phyloP scores from a whole-genome alignment of 2,329 filamentous ascomycete genomes.

The Phaeosphaeria sp. region DNA sequence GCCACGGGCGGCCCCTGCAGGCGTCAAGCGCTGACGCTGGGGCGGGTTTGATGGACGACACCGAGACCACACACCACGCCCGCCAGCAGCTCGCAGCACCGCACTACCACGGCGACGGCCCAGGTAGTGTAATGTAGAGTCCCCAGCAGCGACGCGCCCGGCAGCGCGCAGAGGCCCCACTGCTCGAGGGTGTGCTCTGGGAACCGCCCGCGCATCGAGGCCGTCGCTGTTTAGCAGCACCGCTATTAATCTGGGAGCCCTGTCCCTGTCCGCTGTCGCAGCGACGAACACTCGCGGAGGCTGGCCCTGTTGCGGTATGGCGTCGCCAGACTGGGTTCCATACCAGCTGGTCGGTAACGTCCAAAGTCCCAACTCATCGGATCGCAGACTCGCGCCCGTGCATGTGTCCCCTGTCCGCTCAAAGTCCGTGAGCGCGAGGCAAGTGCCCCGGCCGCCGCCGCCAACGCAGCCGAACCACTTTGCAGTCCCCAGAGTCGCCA shows the following conservation, averaged over 20 bases:
- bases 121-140: not conserved
- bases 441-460: not conserved
- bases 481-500: not conserved
- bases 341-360: constrained; percentile 20
- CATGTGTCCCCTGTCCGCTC: not conserved
- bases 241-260: constrained; percentile 28
- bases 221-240: constrained; percentile 15
- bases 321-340: constrained; percentile 20
- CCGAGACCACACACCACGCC: not conserved
- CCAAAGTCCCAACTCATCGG: constrained; percentile 4
- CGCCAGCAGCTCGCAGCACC: constrained; percentile 15
- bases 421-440: not conserved
- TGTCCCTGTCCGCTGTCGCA: constrained; percentile 20
- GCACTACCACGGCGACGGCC: not conserved
- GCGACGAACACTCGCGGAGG: constrained; percentile 20
- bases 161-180: constrained; percentile 10
- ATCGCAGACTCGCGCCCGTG: not conserved
- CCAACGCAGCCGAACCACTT: not conserved
- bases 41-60: not conserved
- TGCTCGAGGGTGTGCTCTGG: not conserved
- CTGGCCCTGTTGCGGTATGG: constrained; percentile 17
- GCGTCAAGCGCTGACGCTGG: constrained; percentile 24
- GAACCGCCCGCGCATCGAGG: not conserved
- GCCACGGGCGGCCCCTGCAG: constrained; percentile 28
- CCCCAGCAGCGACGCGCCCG: constrained; percentile 16